Evolutionary conservation across 2,329 filamentous ascomycete genomes (phyloP).

Genomic region (Colletotrichum sp.): DNA sequence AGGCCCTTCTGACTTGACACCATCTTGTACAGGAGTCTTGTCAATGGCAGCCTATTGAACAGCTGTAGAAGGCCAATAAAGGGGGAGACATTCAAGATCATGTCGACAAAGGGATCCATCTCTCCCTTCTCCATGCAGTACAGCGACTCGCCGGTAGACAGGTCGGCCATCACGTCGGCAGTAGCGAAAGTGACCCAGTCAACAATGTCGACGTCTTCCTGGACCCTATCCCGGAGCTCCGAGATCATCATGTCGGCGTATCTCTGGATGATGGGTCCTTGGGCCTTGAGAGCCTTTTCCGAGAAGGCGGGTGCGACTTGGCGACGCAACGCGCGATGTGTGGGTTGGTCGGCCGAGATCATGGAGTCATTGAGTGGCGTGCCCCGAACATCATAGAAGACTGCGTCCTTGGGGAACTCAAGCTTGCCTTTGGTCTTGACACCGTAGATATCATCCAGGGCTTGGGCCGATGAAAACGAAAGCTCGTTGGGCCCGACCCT

Average conservation of each 20-base stretch:
- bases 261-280: conserved; percentile 29
- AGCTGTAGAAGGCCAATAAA: not conserved
- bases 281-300: conserved; percentile 29
- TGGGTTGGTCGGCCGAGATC: conserved; percentile 13
- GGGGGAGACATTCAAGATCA: not conserved
- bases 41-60: conserved; percentile 7
- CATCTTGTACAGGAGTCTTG: not conserved
- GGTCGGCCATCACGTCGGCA: conserved; percentile 20
- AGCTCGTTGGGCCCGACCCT: not conserved
- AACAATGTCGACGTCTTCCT: conserved; percentile 22
- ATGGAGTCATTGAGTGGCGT: not conserved
- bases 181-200: not conserved
- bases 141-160: conserved; percentile 22
- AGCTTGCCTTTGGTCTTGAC: not conserved
- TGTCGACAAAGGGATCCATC: conserved; percentile 9
- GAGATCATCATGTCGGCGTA: conserved; percentile 30
- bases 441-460: not conserved
- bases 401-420: not conserved
- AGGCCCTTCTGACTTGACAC: not conserved
- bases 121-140: conserved; percentile 13
- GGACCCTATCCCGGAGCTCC: conserved; percentile 13
- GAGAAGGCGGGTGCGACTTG: conserved; percentile 31
- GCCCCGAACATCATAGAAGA: not conserved
- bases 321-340: conserved; percentile 23
- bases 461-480: not conserved